Percentiles rank a stretch among this genome's conserved stretches.
Conservation (phyloP, 352 stramenopile genomes). For the Pythium oligandrum region DNA sequence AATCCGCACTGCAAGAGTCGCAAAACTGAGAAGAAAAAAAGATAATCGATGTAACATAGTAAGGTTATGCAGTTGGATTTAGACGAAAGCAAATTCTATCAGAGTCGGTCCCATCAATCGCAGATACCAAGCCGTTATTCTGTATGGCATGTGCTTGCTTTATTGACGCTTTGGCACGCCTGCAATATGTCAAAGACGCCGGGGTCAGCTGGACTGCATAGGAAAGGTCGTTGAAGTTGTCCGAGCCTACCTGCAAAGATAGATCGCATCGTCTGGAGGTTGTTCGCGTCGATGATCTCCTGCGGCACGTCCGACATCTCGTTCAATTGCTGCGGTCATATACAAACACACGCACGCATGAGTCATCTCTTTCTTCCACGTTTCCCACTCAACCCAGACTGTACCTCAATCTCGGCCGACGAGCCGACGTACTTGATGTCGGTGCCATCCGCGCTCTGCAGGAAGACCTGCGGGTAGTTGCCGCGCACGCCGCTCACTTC, state of each 20-base stretch:
- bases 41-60: slow-evolving; percentile 16
- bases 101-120: too few species aligned
- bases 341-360: neutral
- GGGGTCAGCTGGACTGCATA: neutral
- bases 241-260: slow-evolving; percentile 58
- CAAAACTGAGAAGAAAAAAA: too few species aligned
- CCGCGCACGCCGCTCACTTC: slow-evolving; percentile 69
- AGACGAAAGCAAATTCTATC: too few species aligned
- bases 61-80: slow-evolving; percentile 3
- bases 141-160: neutral
- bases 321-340: slow-evolving; percentile 56
- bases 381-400: neutral
- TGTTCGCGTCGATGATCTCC: slow-evolving; percentile 73
- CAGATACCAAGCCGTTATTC: too few species aligned
- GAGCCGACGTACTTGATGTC: slow-evolving; percentile 67
- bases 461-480: slow-evolving; percentile 85
- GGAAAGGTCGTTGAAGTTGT: neutral
- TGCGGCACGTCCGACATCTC: slow-evolving; percentile 77
- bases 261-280: slow-evolving; percentile 59
- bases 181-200: neutral
- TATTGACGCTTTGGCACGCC: neutral
- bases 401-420: slow-evolving; percentile 78
- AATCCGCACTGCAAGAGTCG: too few species aligned
- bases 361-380: neutral
- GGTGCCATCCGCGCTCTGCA: slow-evolving; percentile 44